Evolutionary conservation across 352 stramenopile species (phyloP).

Genomic region (Phytophthora cryptogea): DNA sequence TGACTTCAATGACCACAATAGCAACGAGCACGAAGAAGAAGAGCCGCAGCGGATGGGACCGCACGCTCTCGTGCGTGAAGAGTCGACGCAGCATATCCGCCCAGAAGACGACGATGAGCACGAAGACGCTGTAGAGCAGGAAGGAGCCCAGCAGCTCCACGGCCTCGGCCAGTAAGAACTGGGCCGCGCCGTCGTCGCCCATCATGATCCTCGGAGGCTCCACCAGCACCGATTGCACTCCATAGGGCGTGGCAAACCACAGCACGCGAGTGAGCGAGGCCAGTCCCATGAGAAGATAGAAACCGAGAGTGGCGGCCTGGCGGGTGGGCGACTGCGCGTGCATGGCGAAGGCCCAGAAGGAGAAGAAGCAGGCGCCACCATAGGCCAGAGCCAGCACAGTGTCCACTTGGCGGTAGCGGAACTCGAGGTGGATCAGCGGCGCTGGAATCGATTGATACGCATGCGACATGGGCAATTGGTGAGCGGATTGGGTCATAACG

Average conservation of each 20-base stretch:
- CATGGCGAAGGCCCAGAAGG: constrained; percentile 79
- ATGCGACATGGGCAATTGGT: constrained; percentile 4
- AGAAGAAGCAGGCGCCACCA: constrained; percentile 77
- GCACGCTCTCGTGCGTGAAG: constrained; percentile 73
- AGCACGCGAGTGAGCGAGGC: constrained; percentile 63
- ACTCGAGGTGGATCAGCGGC: constrained; percentile 75
- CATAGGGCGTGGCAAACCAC: constrained; percentile 82
- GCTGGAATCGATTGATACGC: constrained; percentile 30
- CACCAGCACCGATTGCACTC: constrained; percentile 68
- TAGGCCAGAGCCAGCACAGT: constrained; percentile 77
- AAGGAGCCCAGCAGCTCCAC: constrained; percentile 92
- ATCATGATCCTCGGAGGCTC: constrained; percentile 61
- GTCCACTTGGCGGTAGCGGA: constrained; percentile 82
- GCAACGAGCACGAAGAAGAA: constrained; percentile 87
- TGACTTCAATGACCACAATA: constrained; percentile 71
- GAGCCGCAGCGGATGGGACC: constrained; percentile 84
- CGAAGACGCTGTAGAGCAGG: constrained; percentile 97
- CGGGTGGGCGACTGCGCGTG: constrained; percentile 60
- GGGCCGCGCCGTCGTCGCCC: constrained; percentile 62
- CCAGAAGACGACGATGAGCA: constrained; percentile 98
- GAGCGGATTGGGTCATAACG: constrained; percentile 5
- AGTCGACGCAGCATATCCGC: constrained; percentile 96
- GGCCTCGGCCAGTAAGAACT: constrained; percentile 86
- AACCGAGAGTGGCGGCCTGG: constrained; percentile 76
- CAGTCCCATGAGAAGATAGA: constrained; percentile 79